Evolutionary conservation across 139 green algal species (phyloP).

Genomic region (Closterium sp.): DNA sequence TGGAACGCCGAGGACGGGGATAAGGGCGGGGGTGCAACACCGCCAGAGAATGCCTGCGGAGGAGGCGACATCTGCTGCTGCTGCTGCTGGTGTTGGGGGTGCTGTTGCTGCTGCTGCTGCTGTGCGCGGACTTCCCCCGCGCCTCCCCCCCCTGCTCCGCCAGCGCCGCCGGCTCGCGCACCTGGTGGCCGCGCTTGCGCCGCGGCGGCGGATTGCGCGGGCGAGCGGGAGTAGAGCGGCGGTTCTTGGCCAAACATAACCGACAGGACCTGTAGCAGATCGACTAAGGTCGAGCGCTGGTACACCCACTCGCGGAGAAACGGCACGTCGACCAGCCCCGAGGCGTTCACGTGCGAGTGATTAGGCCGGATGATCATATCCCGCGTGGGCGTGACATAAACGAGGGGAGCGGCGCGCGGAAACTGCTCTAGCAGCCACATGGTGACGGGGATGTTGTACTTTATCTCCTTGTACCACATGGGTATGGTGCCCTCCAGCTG

Average conservation of each 20-base stretch:
- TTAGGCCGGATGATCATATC: slow-evolving; percentile 88
- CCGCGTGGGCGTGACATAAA: slow-evolving; percentile 78
- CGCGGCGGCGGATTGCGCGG: not conserved
- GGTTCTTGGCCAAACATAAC: slow-evolving; percentile 79
- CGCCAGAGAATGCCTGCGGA: not conserved
- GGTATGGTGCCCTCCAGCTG: slow-evolving; percentile 80
- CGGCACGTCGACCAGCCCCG: slow-evolving; percentile 35
- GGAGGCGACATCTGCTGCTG: not conserved
- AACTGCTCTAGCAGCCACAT: slow-evolving; percentile 82
- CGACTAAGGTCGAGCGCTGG: slow-evolving; percentile 59
- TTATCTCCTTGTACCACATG: slow-evolving; percentile 77
- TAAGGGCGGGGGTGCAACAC: not conserved
- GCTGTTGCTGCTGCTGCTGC: not conserved
- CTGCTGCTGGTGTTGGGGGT: not conserved
- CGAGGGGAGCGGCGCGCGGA: slow-evolving; percentile 65
- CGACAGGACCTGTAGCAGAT: slow-evolving; percentile 58
- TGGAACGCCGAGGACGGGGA: not conserved
- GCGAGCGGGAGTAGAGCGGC: slow-evolving; percentile 72
- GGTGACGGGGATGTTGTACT: slow-evolving; percentile 92
- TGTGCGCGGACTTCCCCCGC: not conserved
- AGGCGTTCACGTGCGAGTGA: slow-evolving; percentile 75
- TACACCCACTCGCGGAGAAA: slow-evolving; percentile 51
- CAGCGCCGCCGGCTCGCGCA: not conserved
- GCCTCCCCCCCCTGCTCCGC: not conserved
- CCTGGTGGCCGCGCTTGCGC: not conserved